Evolutionary conservation across 2,329 filamentous ascomycete genomes (phyloP), one percentile per base, ranked within the genome.

Genomic region (Colletotrichum sp.): DNA sequence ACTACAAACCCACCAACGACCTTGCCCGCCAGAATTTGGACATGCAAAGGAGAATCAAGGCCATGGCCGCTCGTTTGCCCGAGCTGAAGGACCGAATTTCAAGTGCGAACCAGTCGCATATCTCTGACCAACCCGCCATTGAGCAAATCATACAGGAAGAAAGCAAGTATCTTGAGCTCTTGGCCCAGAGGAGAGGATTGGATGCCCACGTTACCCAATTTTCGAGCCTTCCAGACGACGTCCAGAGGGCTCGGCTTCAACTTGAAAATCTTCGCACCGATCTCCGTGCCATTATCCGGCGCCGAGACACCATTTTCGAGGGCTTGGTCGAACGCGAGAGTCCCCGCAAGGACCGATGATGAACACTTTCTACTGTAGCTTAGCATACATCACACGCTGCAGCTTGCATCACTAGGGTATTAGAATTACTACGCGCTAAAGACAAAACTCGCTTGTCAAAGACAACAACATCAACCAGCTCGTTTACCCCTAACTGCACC

Each of bases 301-400:
- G 89, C 79, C 90, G 96, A 70, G 95, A 98, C 82, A 89, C 86
- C 34, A 88, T 95, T 71, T 98, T 98, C 82, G 95, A 96, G 81
- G 90, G 89, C 3, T 82, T 97, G 63, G 92, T 95, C 4, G 91
- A 92, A 79, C 87, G 88, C 55, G 90, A 92, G 81, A 92, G 90
- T 70, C 91, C 91, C 3, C 84, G 86, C 72, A 89, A 87, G 77
- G 79, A 82, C 69, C 80, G 80, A 67, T 84, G 81, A 80, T 82
- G 78, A 70, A n/a, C 36, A 8, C n/a, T 34, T 44, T 49, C 49
- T 52, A n/a, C 26, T 34, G 32, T 21, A 71, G 44, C 49, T 66
- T 66, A 71, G 44, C 55, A 52, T 44, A 71, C 32, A 75, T 65
- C 68, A 75, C 57, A n/a, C n/a, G 26, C 71, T 10, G 26, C 28